Conservation (phyloP, 139 green algal species). For the Tetraselmis chui region DNA sequence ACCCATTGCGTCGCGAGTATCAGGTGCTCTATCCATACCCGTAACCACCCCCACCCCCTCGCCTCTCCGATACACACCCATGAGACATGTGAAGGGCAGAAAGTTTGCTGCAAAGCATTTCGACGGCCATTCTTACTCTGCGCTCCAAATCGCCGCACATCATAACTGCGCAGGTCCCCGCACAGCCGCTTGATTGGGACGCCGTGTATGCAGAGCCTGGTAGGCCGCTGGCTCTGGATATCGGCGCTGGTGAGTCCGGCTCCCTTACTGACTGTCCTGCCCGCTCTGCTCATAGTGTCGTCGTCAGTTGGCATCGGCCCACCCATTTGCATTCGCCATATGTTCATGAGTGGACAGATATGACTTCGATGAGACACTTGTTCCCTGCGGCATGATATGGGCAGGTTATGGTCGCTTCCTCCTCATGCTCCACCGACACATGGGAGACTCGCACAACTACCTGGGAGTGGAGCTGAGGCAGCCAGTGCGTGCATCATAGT, state of each 20-base stretch:
- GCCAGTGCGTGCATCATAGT: conserved; percentile 36
- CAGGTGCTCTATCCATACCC: conserved; percentile 11
- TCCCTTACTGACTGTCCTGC: not conserved
- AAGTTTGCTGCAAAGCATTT: not conserved
- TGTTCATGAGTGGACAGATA: not conserved
- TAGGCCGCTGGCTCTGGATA: conserved; percentile 68
- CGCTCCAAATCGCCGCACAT: not conserved
- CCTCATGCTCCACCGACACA: conserved; percentile 35
- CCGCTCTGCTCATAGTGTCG: not conserved
- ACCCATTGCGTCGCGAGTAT: conserved; percentile 54
- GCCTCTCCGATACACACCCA: not conserved
- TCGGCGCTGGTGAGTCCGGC: conserved; percentile 56
- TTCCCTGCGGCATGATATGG: not conserved
- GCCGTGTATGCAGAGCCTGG: conserved; percentile 39
- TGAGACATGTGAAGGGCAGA: no score
- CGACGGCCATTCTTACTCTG: not conserved
- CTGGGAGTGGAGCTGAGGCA: conserved; percentile 78
- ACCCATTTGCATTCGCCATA: not conserved
- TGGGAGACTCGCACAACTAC: conserved; percentile 44
- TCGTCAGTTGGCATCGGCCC: not conserved
- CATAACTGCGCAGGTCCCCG: conserved; percentile 24
- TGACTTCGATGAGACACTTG: no score
- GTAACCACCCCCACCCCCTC: not conserved
- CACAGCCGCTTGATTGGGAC: conserved; percentile 41
- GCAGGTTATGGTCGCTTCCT: conserved; percentile 62